phyloP scores from a whole-genome alignment of 805 yeast genomes.

The Candida namnaoensis region DNA sequence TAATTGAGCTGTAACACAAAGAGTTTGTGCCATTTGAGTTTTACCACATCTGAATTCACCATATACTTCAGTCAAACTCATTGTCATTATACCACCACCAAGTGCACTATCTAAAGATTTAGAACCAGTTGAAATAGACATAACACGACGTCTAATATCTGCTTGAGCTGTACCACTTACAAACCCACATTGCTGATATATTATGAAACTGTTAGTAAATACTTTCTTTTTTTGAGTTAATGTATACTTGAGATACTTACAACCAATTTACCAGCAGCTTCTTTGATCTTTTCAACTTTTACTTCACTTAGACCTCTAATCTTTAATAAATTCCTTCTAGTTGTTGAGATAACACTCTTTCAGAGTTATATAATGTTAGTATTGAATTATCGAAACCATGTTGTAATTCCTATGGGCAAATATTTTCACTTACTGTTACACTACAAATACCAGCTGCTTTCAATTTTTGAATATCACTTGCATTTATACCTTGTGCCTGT shows the following conservation, averaged over 20 bases:
- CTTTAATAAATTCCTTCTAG: conserved; percentile 53
- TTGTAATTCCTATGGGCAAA: too few species aligned
- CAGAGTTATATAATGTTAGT: too few species aligned
- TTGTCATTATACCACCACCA: conserved; percentile 73
- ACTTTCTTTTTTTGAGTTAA: background rate
- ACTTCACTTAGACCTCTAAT: conserved; percentile 71
- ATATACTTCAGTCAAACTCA: conserved; percentile 71
- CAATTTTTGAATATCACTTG: conserved; percentile 62
- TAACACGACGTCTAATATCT: conserved; percentile 53
- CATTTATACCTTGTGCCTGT: conserved; percentile 62
- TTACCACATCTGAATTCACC: conserved; percentile 80
- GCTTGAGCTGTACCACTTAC: conserved; percentile 69
- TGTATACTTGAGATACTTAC: conserved; percentile 7
- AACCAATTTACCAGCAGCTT: conserved; percentile 58
- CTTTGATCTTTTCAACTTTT: conserved; percentile 69
- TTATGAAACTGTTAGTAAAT: background rate
- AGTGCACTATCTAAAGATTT: conserved; percentile 58
- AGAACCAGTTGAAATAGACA: conserved; percentile 62
- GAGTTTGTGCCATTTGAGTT: conserved; percentile 73
- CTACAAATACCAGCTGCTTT: conserved; percentile 63
- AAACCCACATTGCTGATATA: conserved; percentile 46
- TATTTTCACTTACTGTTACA: conserved; percentile 38
- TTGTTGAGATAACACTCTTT: conserved; percentile 46
- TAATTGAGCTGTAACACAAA: conserved; percentile 68
- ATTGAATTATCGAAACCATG: too few species aligned